Conservation (phyloP, 2,329 filamentous ascomycete species). For the Ceratocystis smalleyi region DNA sequence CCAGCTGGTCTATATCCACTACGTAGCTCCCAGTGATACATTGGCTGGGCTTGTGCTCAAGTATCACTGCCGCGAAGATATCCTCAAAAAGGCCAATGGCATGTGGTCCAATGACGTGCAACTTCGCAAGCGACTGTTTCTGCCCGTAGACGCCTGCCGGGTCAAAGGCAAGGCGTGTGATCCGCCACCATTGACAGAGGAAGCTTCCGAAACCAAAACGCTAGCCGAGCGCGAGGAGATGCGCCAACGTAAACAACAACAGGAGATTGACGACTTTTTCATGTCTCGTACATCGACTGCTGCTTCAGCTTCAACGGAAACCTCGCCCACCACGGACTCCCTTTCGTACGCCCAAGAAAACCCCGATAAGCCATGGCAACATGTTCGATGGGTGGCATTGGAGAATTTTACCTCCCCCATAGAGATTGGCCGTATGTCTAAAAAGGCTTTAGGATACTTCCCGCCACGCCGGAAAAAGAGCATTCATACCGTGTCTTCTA, state of each 20-base stretch:
- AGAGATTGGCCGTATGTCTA: conserved; percentile 72
- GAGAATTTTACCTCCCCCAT: conserved; percentile 54
- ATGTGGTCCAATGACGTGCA: conserved; percentile 94
- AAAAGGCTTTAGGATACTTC: conserved; percentile 75
- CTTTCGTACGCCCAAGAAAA: conserved; percentile 16
- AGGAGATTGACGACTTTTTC: conserved; percentile 13
- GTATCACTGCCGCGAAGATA: conserved; percentile 72
- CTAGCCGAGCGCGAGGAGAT: conserved; percentile 9
- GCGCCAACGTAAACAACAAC: conserved; percentile 9
- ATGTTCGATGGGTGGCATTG: conserved; percentile 78
- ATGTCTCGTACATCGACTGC: conserved; percentile 6
- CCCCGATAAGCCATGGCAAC: conserved; percentile 56
- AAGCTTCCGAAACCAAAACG: neutral
- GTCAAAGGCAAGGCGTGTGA: conserved; percentile 58
- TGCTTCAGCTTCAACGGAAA: neutral
- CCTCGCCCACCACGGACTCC: neutral
- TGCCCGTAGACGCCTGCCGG: conserved; percentile 82
- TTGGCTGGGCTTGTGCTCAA: conserved; percentile 81
- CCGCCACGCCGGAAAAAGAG: conserved; percentile 83
- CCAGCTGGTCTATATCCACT: conserved; percentile 79
- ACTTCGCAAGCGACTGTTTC: conserved; percentile 58
- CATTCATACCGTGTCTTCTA: conserved; percentile 44
- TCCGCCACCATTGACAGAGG: conserved; percentile 27
- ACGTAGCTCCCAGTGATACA: conserved; percentile 68
- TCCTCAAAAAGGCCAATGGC: conserved; percentile 74